These are phyloP conservation scores for Neocucurbitaria cava DNA, from an alignment of 2,329 filamentous ascomycete genomes.

Conservation along the genomic window DNA sequence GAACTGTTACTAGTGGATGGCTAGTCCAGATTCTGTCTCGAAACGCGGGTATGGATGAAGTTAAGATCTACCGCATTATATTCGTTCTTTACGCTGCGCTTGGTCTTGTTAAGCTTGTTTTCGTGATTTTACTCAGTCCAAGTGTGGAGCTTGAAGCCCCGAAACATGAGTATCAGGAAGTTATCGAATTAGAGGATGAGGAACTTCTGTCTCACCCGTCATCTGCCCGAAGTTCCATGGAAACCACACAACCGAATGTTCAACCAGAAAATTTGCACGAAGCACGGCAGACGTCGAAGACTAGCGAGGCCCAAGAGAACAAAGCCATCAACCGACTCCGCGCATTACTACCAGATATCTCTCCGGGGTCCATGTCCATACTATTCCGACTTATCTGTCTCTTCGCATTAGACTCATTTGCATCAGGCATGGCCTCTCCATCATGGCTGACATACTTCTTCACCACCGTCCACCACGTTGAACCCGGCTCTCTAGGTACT, in stretches of 20 bases:
- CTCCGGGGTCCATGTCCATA: slow-evolving; percentile 57
- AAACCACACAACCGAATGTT: background rate
- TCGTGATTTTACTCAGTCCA: slow-evolving; percentile 41
- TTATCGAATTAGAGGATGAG: slow-evolving; percentile 27
- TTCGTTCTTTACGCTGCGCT: slow-evolving; percentile 46
- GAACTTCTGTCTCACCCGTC: slow-evolving; percentile 10
- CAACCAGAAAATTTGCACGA: background rate
- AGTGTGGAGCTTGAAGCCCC: slow-evolving; percentile 34
- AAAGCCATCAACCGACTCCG: background rate
- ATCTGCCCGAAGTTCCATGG: background rate
- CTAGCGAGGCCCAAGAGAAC: no score
- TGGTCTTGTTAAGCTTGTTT: slow-evolving; percentile 39
- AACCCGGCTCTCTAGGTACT: slow-evolving; percentile 57
- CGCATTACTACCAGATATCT: slow-evolving; percentile 59
- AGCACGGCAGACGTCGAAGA: background rate
- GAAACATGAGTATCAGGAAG: slow-evolving; percentile 7
- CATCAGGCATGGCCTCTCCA: slow-evolving; percentile 67
- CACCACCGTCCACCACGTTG: slow-evolving; percentile 60
- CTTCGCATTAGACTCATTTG: slow-evolving; percentile 70
- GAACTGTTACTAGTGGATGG: slow-evolving; percentile 37
- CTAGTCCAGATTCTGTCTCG: slow-evolving; percentile 30
- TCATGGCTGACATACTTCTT: slow-evolving; percentile 58
- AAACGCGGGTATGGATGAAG: slow-evolving; percentile 26
- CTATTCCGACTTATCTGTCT: slow-evolving; percentile 67
- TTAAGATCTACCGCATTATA: slow-evolving; percentile 39